Conservation (phyloP, 2,329 filamentous ascomycete genomes). For the Bipolaris bicolor region DNA sequence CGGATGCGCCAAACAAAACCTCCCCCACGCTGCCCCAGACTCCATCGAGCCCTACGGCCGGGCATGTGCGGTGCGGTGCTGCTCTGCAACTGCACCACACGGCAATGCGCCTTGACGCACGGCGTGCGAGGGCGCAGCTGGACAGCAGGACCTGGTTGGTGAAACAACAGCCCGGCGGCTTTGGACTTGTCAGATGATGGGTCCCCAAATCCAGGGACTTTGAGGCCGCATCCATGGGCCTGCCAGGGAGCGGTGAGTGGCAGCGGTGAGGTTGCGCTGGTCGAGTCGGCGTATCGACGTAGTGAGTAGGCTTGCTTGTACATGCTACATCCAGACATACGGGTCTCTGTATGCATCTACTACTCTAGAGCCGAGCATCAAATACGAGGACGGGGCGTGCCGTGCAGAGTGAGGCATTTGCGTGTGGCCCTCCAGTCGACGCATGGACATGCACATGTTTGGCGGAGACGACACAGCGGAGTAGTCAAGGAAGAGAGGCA, state of each 20-base stretch:
- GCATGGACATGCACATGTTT: background rate
- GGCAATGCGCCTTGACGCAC: conserved; percentile 28
- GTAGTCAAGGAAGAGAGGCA: background rate
- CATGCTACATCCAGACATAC: too few species aligned
- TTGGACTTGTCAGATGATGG: conserved; percentile 39
- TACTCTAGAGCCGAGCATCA: too few species aligned
- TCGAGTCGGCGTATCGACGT: too few species aligned
- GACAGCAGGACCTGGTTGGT: conserved; percentile 13
- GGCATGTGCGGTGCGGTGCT: too few species aligned
- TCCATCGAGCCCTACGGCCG: background rate
- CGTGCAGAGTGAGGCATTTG: background rate
- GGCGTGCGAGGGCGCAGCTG: conserved; percentile 7
- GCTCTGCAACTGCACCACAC: background rate
- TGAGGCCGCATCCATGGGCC: conserved; percentile 8
- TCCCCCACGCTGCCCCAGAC: conserved; percentile 8
- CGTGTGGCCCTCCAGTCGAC: background rate
- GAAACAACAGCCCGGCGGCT: conserved; percentile 17
- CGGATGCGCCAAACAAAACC: conserved; percentile 27
- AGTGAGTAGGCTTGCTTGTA: too few species aligned
- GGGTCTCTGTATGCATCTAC: too few species aligned
- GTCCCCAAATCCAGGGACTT: conserved; percentile 6
- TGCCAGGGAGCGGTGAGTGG: conserved; percentile 26
- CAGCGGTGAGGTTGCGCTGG: conserved; percentile 18
- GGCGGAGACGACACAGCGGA: background rate
- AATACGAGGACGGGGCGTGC: background rate